Evolutionary conservation across 306 rosid genomes (phyloP), one percentile per base, ranked within the genome.

Genomic region (Quillaja saponaria): DNA sequence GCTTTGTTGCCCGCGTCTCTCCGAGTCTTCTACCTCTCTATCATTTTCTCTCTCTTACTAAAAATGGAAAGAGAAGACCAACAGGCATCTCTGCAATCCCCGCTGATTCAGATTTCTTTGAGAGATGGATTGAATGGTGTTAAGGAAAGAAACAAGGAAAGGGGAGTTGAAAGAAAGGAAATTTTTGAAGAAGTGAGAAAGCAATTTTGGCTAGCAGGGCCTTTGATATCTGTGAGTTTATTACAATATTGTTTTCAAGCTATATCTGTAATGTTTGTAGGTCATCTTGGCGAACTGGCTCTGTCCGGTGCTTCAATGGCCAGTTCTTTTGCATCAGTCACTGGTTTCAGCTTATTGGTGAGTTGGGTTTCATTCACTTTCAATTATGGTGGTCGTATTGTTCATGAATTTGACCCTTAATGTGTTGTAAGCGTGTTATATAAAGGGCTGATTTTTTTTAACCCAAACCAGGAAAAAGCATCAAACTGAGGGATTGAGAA

Each of bases 151-250:
- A 67, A 33, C 37, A 20, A 52, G 25, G 35, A 42, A 2, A 68
- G 34, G 39, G 47, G 49, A 18, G 21, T 55, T 21, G 67, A 59
- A 60, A 63, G 49, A 44, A 46, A 11, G 5, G 55, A 67, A 15
- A 10, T 80, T 35, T 13, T 61, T 39, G 84, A 82, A 64, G 96
- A 89, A 76, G 61, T 78, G 14, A 84, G 61, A 76, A 85, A 73
- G 85, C 96, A 89, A 76, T 14, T 86, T 73, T 86, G 95, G 90
- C 84, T 89, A n/a, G 88, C 96, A 49, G 95, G 95, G 34, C 91
- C 96, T 18, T 49, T 84, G 25, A 47, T 84, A 13, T 57, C 71
- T 15, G 95, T 78, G 46, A 71, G 68, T 56, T 15, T 89, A 0
- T 64, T 86, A 16, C 86, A 78, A 46, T 80, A 51, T 35, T 73